These are phyloP conservation scores for Kodamaea kaohsiungensis DNA, from an alignment of 805 yeast species.

Conservation along the genomic window DNA sequence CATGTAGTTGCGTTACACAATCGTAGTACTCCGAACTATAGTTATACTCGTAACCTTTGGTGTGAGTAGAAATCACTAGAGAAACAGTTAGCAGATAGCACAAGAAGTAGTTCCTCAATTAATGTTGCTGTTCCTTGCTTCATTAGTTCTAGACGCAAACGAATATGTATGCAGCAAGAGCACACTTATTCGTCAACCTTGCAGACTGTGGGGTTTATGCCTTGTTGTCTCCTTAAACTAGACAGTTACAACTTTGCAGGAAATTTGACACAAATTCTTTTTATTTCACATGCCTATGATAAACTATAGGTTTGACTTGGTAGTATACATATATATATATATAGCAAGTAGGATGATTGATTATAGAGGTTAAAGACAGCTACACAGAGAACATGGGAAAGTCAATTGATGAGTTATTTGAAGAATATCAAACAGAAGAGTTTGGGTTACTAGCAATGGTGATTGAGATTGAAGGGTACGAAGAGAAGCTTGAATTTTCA, in stretches of 20 bases:
- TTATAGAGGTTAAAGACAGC: neutral
- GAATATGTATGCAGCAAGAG: neutral
- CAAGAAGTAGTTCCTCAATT: no score
- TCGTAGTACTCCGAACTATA: neutral
- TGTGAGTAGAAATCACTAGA: neutral
- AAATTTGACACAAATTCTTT: neutral
- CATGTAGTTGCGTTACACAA: no score
- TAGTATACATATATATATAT: neutral
- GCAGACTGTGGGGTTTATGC: neutral
- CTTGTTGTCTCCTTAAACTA: neutral
- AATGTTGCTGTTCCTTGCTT: neutral
- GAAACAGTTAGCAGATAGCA: no score
- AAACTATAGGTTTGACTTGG: neutral
- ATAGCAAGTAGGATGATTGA: neutral
- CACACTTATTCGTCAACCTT: neutral
- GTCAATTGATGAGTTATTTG: conserved; percentile 15
- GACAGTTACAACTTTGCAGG: neutral
- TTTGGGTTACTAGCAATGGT: conserved; percentile 28
- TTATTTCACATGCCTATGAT: neutral
- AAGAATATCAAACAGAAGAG: conserved; percentile 23
- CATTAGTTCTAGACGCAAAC: neutral
- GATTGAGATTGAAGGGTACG: conserved; percentile 28
- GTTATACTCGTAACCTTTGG: neutral
- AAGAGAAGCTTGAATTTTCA: conserved; percentile 20
- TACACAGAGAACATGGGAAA: neutral